Evolutionary conservation across 768 basidiomycete genomes (phyloP), one percentile per base, ranked within the genome.

Genomic region (Agrocybe pediades): DNA sequence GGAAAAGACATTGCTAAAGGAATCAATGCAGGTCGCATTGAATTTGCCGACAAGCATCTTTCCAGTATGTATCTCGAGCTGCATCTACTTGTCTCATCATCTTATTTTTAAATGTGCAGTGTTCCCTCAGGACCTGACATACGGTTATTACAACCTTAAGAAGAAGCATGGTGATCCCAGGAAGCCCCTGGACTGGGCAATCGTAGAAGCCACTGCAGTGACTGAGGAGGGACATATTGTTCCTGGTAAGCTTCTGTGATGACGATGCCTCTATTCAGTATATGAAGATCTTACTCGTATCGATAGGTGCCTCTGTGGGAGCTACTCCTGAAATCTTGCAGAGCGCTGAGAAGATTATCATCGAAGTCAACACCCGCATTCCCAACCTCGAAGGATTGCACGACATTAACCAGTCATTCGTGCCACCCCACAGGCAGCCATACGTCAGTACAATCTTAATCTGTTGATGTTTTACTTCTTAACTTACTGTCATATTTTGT

Each of bases 241-340:
- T 1, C 78, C 76, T 15, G 75, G 70, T 67, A 43, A 23, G 57
- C 51, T 15, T 15, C 13, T 3, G 1, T 27, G 25, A n/a, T 39
- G 9, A 8, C 2, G 24, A 8, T 6, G 30, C 11, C 30, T 1
- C n/a, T 5, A 23, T 20, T 5, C 17, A 8, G 1, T 16, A 19
- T 30, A 30, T 21, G 29, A 2, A 16, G 4, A 21, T n/a, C n/a
- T n/a, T n/a, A n/a, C 8, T 24, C 17, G n/a, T 39, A n/a, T n/a
- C 17, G 27, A n/a, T 25, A 68, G 74, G 77, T 46, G 76, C 77
- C 15, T 77, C 76, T 5, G 76, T 78, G 6, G 76, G 78, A 41
- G 78, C 77, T 7, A 75, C 74, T 0, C 77, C 77, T 3, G 78
- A 80, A 55, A 78, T 80, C 43, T 55, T 80, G n/a, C 74, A 77